These are phyloP conservation scores for Nemophila menziesii DNA, from an alignment of 257 asterid species.

Conservation along the genomic window DNA sequence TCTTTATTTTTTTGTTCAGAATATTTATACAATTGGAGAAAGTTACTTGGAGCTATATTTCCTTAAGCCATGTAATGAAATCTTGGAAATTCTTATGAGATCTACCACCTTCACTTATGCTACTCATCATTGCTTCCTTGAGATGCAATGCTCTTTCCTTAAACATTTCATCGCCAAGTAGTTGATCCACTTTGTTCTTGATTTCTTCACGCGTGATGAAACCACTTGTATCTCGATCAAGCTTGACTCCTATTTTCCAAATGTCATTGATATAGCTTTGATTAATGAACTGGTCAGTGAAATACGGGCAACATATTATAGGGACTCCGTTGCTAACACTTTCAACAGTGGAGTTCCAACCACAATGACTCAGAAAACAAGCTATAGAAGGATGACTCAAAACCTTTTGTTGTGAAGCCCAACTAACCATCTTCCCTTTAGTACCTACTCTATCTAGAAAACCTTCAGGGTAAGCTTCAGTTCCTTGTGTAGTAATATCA, in stretches of 20 bases:
- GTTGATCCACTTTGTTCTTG: constrained; percentile 20
- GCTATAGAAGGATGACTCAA: constrained; percentile 40
- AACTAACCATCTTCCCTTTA: constrained; percentile 42
- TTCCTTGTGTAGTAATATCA: constrained; percentile 4
- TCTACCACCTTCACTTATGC: constrained; percentile 29
- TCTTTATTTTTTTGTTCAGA: too few species aligned
- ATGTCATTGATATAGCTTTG: constrained; percentile 44
- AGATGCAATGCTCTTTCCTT: constrained; percentile 28
- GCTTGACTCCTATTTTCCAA: constrained; percentile 46
- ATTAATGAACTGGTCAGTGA: constrained; percentile 39
- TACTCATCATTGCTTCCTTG: constrained; percentile 16
- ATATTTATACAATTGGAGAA: too few species aligned
- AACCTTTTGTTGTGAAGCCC: constrained; percentile 57
- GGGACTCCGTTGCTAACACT: constrained; percentile 39
- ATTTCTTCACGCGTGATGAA: constrained; percentile 21
- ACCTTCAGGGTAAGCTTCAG: constrained; percentile 28
- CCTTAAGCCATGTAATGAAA: constrained; percentile 34
- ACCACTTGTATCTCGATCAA: constrained; percentile 16
- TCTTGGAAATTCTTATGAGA: constrained; percentile 26
- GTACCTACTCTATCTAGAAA: constrained; percentile 22
- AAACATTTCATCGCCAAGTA: constrained; percentile 16
- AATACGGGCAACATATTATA: constrained; percentile 31
- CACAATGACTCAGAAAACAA: constrained; percentile 63
- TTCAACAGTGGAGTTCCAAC: constrained; percentile 70
- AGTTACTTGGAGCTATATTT: too few species aligned